Conservation (phyloP, 2,329 filamentous ascomycete genomes). For the Diaporthe eres region DNA sequence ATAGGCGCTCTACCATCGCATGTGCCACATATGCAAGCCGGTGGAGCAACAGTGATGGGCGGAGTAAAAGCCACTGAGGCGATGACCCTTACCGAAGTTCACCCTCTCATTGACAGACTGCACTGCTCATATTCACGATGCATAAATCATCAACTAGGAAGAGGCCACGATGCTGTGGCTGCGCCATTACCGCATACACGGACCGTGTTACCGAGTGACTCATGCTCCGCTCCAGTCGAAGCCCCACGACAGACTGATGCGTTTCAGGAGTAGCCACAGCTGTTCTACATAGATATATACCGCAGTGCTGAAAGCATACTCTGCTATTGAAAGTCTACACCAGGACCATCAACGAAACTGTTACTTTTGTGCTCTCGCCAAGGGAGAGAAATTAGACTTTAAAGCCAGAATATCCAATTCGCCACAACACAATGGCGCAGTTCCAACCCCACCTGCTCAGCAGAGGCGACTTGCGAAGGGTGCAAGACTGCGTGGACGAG, state of each 20-base stretch:
- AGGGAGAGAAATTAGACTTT: background rate
- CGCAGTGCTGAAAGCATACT: background rate
- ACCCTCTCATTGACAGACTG: background rate
- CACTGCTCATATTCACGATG: background rate
- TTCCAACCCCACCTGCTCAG: background rate
- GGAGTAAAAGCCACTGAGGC: background rate
- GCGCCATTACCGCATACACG: background rate
- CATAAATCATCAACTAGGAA: background rate
- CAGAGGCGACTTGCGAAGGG: background rate
- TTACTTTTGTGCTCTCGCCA: no score
- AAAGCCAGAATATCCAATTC: background rate
- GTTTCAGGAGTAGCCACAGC: background rate
- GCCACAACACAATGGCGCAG: background rate
- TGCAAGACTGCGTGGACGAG: background rate
- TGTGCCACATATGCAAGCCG: background rate
- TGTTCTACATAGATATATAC: background rate
- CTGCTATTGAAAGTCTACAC: background rate
- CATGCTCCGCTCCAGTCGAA: background rate
- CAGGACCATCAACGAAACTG: background rate
- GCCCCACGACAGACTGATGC: background rate
- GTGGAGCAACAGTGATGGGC: background rate
- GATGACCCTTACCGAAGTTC: background rate
- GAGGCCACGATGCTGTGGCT: background rate
- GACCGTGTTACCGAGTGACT: background rate
- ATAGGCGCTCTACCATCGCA: background rate